These are phyloP conservation scores for Xanthoparmelia taractica DNA, from an alignment of 495 filamentous ascomycete species.

Conservation along the genomic window DNA sequence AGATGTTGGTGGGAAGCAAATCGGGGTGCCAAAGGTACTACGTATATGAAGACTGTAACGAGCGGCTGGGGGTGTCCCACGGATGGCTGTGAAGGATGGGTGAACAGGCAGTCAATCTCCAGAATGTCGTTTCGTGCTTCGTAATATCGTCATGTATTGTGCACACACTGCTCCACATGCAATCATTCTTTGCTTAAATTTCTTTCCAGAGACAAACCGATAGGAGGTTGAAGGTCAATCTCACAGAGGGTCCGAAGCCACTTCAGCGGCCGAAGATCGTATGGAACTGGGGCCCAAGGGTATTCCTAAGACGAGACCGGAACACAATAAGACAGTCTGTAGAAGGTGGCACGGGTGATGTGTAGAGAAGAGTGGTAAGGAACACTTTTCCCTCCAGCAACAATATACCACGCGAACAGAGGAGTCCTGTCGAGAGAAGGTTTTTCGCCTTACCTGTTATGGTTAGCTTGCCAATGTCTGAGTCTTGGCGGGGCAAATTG, in stretches of 20 bases:
- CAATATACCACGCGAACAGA: slow-evolving; percentile 2
- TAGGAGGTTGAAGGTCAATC: slow-evolving; percentile 19
- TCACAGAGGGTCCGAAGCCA: not conserved
- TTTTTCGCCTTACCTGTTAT: slow-evolving; percentile 8
- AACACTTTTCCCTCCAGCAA: not conserved
- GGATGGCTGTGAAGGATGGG: not conserved
- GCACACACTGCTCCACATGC: not conserved
- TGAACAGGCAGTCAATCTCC: not conserved
- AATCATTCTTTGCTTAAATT: not conserved
- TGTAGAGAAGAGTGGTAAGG: not conserved
- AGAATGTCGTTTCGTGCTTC: not conserved
- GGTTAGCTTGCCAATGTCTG: slow-evolving; percentile 7
- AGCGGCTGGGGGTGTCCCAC: slow-evolving; percentile 25
- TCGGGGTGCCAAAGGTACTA: slow-evolving; percentile 1
- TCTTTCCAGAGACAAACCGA: slow-evolving; percentile 15
- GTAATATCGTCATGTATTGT: slow-evolving; percentile 1
- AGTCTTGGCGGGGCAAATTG: slow-evolving; percentile 7
- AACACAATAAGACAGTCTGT: not conserved
- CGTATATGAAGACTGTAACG: slow-evolving; percentile 24
- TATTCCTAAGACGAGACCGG: not conserved
- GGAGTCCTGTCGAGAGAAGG: slow-evolving; percentile 11
- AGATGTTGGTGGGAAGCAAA: not conserved
- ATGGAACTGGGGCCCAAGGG: not conserved
- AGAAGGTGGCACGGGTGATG: not conserved
- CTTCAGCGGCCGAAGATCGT: not conserved